Conservation (phyloP, 306 rosid species). For the Fagus sylvatica region DNA sequence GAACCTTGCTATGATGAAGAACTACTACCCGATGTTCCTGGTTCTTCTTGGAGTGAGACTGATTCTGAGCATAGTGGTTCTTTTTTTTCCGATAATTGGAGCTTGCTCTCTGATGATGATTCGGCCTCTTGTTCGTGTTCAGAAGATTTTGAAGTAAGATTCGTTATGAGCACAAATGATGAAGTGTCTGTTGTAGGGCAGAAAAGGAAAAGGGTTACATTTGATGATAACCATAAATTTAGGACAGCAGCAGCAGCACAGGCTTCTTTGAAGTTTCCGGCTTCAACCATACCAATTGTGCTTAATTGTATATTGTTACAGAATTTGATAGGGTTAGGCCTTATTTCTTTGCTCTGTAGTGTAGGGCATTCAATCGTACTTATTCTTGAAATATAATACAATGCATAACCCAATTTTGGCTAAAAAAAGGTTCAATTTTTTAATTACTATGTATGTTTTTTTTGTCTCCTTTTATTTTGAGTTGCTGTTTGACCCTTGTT, state of each 20-base stretch:
- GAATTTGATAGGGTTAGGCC: neutral
- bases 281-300: constrained; percentile 1
- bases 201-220: no score
- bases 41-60: neutral
- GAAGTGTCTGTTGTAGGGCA: neutral
- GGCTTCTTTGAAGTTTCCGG: neutral
- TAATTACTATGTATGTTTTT: neutral
- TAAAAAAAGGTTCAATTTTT: neutral
- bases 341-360: no score
- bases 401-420: no score
- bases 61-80: neutral
- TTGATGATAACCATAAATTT: no score
- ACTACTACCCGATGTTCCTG: neutral
- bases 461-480: neutral
- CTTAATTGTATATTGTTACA: neutral
- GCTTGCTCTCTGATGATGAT: neutral
- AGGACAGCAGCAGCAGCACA: no score
- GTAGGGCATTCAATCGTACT: neutral
- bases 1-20: no score
- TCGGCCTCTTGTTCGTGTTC: no score
- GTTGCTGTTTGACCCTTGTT: no score
- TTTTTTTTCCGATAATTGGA: neutral
- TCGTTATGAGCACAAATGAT: neutral
- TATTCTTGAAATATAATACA: no score
- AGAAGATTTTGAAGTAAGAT: neutral